Percentiles rank a stretch among this genome's conserved stretches.
Evolutionary conservation across 352 stramenopile species (phyloP).

Genomic region (Salisapilia sapeloensis): DNA sequence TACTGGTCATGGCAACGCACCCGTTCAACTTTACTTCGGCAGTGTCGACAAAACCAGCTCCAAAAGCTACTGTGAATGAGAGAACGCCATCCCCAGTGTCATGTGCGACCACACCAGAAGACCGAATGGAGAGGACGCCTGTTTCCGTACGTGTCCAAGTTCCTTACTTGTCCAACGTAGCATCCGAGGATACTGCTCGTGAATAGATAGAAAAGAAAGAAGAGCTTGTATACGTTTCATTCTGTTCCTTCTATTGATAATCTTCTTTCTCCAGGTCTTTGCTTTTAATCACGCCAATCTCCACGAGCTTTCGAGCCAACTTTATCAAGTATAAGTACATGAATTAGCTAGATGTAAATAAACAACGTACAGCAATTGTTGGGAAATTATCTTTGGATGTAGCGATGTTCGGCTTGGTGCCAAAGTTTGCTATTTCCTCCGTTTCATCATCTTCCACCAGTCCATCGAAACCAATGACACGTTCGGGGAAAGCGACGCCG

Average conservation of each 20-base stretch:
- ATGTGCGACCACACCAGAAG: no score
- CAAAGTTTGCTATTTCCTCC: conserved; percentile 15
- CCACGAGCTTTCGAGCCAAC: conserved; percentile 35
- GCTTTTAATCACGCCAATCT: conserved; percentile 36
- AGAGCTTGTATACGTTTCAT: neutral
- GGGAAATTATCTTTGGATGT: conserved; percentile 39
- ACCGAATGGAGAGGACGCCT: no score
- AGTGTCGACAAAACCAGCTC: no score
- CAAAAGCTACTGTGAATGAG: no score
- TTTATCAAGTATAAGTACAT: conserved; percentile 5
- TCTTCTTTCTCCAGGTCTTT: conserved; percentile 19
- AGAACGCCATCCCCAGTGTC: no score
- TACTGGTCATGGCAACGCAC: conserved; percentile 19
- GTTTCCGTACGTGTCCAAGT: no score
- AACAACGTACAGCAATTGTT: conserved; percentile 23
- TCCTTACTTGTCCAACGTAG: no score
- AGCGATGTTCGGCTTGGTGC: conserved; percentile 14
- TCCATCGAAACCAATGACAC: conserved; percentile 87
- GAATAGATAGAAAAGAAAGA: neutral
- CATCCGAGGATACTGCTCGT: no score
- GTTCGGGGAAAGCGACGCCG: conserved; percentile 81
- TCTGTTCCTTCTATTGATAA: conserved; percentile 1
- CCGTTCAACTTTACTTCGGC: conserved; percentile 20
- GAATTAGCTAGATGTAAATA: neutral
- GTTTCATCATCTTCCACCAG: conserved; percentile 68